These are phyloP conservation scores for Solanum tarapatanum DNA, from an alignment of 257 asterid genomes.

Conservation along the genomic window DNA sequence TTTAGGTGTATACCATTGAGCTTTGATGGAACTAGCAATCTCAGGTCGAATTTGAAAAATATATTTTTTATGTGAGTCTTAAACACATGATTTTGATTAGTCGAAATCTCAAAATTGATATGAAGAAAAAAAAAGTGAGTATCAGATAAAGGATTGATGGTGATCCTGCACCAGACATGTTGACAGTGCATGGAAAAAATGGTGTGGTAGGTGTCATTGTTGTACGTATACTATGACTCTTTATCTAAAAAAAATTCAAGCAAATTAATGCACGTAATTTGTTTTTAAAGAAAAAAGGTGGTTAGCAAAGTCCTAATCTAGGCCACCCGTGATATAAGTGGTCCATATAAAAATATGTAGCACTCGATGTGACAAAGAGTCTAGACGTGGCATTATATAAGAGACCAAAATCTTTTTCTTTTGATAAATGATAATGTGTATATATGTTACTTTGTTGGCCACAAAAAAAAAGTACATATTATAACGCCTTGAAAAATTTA, in stretches of 20 bases:
- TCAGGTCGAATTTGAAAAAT: no score
- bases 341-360: neutral
- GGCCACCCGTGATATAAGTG: neutral
- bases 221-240: neutral
- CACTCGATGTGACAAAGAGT: neutral
- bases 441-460: neutral
- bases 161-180: neutral
- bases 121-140: no score
- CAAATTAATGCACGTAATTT: neutral
- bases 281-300: neutral
- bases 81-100: neutral
- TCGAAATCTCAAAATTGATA: no score
- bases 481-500: no score
- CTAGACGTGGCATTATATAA: neutral
- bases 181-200: neutral
- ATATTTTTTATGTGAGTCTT: no score
- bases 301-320: neutral
- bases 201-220: neutral
- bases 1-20: neutral
- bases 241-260: neutral
- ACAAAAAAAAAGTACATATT: neutral
- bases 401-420: neutral
- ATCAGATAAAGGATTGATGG: rapidly evolving
- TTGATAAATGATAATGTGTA: no score
- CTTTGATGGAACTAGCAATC: neutral